phyloP scores from a whole-genome alignment of 129 eudicot species.

The Centella asiatica region DNA sequence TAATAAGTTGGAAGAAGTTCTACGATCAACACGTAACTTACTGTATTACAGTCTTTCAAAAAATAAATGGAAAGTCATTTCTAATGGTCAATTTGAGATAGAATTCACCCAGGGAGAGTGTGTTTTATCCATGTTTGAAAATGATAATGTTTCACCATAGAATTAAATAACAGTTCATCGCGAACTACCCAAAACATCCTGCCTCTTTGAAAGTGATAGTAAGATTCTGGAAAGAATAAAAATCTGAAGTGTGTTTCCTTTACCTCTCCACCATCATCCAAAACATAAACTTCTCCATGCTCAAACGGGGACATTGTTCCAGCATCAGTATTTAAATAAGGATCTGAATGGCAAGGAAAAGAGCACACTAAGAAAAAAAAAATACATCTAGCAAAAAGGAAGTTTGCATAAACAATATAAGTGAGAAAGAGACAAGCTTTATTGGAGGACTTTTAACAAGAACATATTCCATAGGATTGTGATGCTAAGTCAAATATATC shows the following conservation, averaged over 20 bases:
- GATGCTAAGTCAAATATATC: background rate
- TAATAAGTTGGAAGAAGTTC: background rate
- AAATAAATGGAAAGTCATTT: background rate
- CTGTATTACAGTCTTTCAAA: background rate
- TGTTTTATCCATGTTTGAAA: background rate
- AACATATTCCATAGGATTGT: background rate
- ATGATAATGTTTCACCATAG: background rate
- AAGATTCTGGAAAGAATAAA: background rate
- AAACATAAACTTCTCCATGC: constrained; percentile 93
- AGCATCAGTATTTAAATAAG: constrained; percentile 95
- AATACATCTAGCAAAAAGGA: background rate
- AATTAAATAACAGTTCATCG: background rate
- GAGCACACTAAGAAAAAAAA: constrained; percentile 12
- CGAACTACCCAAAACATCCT: background rate
- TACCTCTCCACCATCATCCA: constrained; percentile 99
- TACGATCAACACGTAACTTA: background rate
- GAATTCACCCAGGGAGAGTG: background rate
- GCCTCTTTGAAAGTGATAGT: background rate
- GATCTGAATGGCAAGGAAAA: constrained; percentile 52
- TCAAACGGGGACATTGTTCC: constrained; percentile 99
- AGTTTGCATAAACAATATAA: background rate
- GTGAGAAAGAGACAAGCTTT: background rate
- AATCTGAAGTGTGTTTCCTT: constrained; percentile 5
- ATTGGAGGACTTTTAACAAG: background rate
- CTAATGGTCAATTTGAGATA: too few species aligned